A percentile compares a stretch with the other conserved stretches of the same genome.
phyloP scores from a whole-genome alignment of 1,284 basidiomycete genomes.

The Coniferiporia weirii region DNA sequence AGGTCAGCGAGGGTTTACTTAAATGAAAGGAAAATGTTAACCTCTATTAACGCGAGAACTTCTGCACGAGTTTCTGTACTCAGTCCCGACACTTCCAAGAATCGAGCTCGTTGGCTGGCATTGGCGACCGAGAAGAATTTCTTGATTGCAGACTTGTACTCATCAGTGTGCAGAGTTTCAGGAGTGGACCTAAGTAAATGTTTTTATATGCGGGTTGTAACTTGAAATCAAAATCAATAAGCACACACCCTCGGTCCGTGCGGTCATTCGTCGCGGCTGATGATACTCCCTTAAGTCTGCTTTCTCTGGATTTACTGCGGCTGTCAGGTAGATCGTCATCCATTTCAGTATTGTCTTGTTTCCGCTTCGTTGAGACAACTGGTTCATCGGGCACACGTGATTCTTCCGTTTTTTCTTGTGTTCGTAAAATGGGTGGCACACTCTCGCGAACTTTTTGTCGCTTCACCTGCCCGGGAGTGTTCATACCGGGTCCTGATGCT shows the following conservation, averaged over 20 bases:
- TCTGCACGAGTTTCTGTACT: background rate
- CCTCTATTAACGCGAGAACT: background rate
- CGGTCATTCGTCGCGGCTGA: no score
- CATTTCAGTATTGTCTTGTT: background rate
- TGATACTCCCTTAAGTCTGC: no score
- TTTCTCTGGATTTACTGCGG: no score
- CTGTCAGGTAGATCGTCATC: no score
- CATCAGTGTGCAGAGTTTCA: background rate
- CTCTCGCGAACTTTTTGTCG: background rate
- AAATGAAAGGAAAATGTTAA: background rate
- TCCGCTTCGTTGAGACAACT: background rate
- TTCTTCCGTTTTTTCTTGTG: background rate
- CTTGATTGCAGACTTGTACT: background rate
- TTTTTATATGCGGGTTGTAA: no score
- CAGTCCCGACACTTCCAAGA: background rate
- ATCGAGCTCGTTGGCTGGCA: background rate
- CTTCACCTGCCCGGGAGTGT: background rate
- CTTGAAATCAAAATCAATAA: no score
- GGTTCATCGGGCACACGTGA: background rate
- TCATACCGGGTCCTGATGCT: background rate
- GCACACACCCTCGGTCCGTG: no score
- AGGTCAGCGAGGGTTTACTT: background rate
- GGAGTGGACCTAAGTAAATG: background rate
- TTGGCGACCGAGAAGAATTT: background rate
- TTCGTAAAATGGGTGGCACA: background rate